Percentiles rank a stretch among this genome's conserved stretches.
Evolutionary conservation across 1,139 yeast species (phyloP).

Genomic region (Suhomyces bokatorum): DNA sequence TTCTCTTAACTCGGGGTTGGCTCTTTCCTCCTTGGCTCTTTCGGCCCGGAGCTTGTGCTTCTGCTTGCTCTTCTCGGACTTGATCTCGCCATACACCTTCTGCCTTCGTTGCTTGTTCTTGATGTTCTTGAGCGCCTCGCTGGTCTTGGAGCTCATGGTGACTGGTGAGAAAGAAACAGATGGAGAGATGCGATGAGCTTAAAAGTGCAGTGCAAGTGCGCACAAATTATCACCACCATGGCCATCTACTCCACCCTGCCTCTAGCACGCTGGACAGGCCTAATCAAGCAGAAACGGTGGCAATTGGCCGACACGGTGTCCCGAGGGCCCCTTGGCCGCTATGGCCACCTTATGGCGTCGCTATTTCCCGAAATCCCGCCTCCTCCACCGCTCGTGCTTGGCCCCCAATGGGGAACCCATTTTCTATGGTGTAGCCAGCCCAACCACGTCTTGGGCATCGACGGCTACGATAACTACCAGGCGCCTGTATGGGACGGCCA

Average conservation of each 20-base stretch:
- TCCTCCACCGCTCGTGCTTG: not conserved
- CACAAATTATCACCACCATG: not conserved
- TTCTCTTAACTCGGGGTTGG: constrained; percentile 77
- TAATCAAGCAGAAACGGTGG: constrained; percentile 20
- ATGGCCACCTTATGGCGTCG: constrained; percentile 20
- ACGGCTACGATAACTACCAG: constrained; percentile 84
- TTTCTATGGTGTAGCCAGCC: constrained; percentile 58
- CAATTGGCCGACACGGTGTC: constrained; percentile 22
- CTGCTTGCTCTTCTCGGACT: constrained; percentile 72
- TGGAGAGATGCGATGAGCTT: constrained; percentile 5
- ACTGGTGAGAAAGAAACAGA: not conserved
- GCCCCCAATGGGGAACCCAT: constrained; percentile 68
- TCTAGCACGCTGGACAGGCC: constrained; percentile 19
- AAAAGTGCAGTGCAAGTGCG: not conserved
- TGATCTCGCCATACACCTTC: constrained; percentile 70
- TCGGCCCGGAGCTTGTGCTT: constrained; percentile 74
- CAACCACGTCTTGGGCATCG: constrained; percentile 54
- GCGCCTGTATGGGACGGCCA: constrained; percentile 49
- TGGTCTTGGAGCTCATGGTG: constrained; percentile 21
- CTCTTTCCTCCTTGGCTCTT: constrained; percentile 80
- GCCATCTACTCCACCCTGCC: no score
- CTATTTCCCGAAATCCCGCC: constrained; percentile 15
- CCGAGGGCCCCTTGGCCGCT: constrained; percentile 19
- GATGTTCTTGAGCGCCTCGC: constrained; percentile 47
- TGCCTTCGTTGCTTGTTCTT: constrained; percentile 80